Conservation (phyloP, 73 alveolate genomes). For the Paraurostyla sp. region DNA sequence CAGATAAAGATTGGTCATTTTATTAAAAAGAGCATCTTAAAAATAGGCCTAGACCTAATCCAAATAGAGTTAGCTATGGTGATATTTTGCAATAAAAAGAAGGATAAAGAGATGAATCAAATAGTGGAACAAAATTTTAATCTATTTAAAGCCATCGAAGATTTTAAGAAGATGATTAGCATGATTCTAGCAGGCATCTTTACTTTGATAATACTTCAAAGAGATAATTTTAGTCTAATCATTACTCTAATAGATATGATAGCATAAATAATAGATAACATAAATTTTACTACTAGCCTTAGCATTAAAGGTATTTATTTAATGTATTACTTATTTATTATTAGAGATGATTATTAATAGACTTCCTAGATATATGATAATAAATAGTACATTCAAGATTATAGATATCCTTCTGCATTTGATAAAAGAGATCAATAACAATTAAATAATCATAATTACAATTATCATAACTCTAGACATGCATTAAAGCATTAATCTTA, state of each 20-base stretch:
- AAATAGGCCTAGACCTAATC: slow-evolving; percentile 51
- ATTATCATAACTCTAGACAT: neutral
- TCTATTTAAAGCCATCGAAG: no score
- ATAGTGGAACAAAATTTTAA: neutral
- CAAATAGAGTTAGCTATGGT: slow-evolving; percentile 14
- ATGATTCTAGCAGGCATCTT: neutral
- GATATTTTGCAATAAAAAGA: neutral
- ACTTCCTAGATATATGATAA: no score
- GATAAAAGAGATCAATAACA: neutral
- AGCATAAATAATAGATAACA: no score
- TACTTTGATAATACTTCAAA: neutral
- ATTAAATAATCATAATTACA: neutral
- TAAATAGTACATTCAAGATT: neutral
- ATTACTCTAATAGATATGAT: no score
- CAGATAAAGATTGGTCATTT: slow-evolving; percentile 47
- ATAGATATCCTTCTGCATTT: neutral
- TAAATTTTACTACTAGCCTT: no score
- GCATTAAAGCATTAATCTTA: neutral
- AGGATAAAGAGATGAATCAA: neutral
- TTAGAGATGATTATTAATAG: no score
- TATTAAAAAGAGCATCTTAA: slow-evolving; percentile 31
- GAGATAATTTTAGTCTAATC: neutral
- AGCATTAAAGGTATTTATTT: no score
- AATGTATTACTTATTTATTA: no score
- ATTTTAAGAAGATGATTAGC: slow-evolving; percentile 20